A percentile compares a stretch with the other conserved stretches of the same genome.
Conservation (phyloP, 306 rosid species). For the Begonia fuchsioides region DNA sequence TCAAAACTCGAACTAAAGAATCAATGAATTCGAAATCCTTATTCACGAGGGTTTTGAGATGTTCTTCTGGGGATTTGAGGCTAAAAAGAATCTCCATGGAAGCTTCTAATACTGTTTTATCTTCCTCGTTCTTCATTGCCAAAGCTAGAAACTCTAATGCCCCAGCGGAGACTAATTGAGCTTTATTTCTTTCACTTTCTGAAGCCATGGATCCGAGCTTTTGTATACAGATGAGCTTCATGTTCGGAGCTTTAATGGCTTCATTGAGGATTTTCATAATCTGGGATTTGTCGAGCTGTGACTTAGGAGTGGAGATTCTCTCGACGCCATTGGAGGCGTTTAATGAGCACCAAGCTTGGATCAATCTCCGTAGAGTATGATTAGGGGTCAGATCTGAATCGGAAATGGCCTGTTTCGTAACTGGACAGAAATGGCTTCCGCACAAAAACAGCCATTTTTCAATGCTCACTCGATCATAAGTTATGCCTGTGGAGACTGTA, state of each 20-base stretch:
- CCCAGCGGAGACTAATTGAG: slow-evolving; percentile 37
- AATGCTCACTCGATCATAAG: slow-evolving; percentile 61
- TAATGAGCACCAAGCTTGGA: slow-evolving; percentile 75
- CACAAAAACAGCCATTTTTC: slow-evolving; percentile 52
- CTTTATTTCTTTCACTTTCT: slow-evolving; percentile 32
- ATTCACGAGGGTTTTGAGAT: slow-evolving; percentile 24
- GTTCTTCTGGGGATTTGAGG: slow-evolving; percentile 24
- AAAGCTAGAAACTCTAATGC: slow-evolving; percentile 36
- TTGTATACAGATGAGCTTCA: slow-evolving; percentile 23
- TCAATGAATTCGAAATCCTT: slow-evolving; percentile 24
- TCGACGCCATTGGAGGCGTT: slow-evolving; percentile 47
- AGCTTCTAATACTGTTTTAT: slow-evolving; percentile 13
- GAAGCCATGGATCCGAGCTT: slow-evolving; percentile 38
- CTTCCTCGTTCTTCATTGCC: slow-evolving; percentile 16
- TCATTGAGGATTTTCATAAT: slow-evolving; percentile 34
- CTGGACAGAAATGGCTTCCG: slow-evolving; percentile 46
- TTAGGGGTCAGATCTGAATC: slow-evolving; percentile 50
- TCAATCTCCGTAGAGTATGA: slow-evolving; percentile 62
- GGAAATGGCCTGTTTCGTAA: slow-evolving; percentile 31
- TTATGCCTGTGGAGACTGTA: slow-evolving; percentile 57
- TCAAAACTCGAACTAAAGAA: slow-evolving; percentile 30
- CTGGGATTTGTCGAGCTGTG: slow-evolving; percentile 36
- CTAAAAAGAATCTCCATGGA: slow-evolving; percentile 46
- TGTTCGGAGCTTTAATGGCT: slow-evolving; percentile 24
- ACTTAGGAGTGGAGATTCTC: slow-evolving; percentile 58